These are phyloP conservation scores for Cryptosporidium baileyi DNA, from an alignment of 169 alveolate species.

Conservation along the genomic window DNA sequence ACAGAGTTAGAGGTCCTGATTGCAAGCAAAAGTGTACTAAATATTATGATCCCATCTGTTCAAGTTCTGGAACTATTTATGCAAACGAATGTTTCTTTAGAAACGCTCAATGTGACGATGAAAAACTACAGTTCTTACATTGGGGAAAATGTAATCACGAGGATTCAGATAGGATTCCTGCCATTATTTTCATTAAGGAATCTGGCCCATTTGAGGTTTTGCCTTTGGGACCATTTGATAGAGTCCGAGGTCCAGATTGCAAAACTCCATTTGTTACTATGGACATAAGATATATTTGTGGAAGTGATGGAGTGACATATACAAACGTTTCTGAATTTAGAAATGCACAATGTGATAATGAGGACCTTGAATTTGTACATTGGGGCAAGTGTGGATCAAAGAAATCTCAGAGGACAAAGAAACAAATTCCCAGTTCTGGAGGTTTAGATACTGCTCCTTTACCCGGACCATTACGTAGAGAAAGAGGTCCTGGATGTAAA, in stretches of 20 bases:
- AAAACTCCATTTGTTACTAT: not conserved
- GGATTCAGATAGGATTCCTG: not conserved
- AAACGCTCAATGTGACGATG: slow-evolving; percentile 58
- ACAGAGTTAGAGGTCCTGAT: slow-evolving; percentile 31
- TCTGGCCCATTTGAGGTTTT: slow-evolving; percentile 3
- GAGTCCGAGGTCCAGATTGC: slow-evolving; percentile 65
- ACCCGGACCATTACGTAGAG: slow-evolving; percentile 1
- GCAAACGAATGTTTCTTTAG: not conserved
- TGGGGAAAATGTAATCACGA: slow-evolving; percentile 27
- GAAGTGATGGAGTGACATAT: slow-evolving; percentile 18
- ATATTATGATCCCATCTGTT: slow-evolving; percentile 44
- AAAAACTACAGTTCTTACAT: slow-evolving; percentile 6
- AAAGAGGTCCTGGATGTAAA: slow-evolving; percentile 22
- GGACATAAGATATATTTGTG: slow-evolving; percentile 30
- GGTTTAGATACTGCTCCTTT: not conserved
- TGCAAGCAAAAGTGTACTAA: slow-evolving; percentile 7
- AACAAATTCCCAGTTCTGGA: not conserved
- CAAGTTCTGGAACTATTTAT: slow-evolving; percentile 14
- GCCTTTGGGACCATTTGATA: not conserved
- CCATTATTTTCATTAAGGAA: not conserved
- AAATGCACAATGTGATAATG: slow-evolving; percentile 58
- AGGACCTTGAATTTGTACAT: slow-evolving; percentile 14
- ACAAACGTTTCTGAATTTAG: slow-evolving; percentile 19
- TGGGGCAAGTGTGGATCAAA: slow-evolving; percentile 56
- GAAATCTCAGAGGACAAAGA: too few relatives aligned